Evolutionary conservation across 129 eudicot genomes (phyloP).

Genomic region (Escallonia rubra): DNA sequence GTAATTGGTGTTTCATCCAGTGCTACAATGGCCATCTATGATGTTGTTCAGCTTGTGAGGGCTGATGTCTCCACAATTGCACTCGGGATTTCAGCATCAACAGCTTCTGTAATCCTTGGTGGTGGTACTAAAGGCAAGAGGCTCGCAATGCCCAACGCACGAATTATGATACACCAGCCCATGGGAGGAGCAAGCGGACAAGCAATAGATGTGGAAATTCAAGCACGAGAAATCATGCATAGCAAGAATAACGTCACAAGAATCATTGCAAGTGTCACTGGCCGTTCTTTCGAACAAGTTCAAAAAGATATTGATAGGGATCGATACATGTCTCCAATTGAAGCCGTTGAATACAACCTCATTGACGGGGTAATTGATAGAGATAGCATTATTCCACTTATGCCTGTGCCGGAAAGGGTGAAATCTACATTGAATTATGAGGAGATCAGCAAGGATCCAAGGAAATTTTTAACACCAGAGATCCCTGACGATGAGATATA

Average conservation of each 20-base stretch:
- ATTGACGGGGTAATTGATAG: slow-evolving; percentile 84
- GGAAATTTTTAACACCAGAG: slow-evolving; percentile 63
- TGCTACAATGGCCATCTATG: slow-evolving; percentile 84
- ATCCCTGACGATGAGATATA: slow-evolving; percentile 96
- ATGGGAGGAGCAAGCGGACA: slow-evolving; percentile 86
- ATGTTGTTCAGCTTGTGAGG: slow-evolving; percentile 71
- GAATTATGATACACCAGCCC: slow-evolving; percentile 98
- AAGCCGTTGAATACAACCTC: slow-evolving; percentile 86
- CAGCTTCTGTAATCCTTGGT: slow-evolving; percentile 83
- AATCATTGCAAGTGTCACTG: slow-evolving; percentile 55
- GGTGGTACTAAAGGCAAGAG: slow-evolving; percentile 97
- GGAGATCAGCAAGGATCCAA: slow-evolving; percentile 51
- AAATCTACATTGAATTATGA: slow-evolving; percentile 43
- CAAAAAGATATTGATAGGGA: slow-evolving; percentile 84
- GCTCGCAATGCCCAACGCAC: slow-evolving; percentile 85
- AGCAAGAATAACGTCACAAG: slow-evolving; percentile 56
- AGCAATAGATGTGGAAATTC: slow-evolving; percentile 80
- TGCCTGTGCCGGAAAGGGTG: slow-evolving; percentile 77
- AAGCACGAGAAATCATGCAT: slow-evolving; percentile 71
- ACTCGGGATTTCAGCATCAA: slow-evolving; percentile 85
- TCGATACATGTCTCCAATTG: slow-evolving; percentile 90
- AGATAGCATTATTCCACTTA: slow-evolving; percentile 77
- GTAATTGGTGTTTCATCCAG: slow-evolving; percentile 23
- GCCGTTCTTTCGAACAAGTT: slow-evolving; percentile 67
- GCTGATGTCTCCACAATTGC: slow-evolving; percentile 95